Percentiles rank a stretch among this genome's conserved stretches.
Conservation (phyloP, 257 asterid genomes). For the Galeopsis tetrahit region DNA sequence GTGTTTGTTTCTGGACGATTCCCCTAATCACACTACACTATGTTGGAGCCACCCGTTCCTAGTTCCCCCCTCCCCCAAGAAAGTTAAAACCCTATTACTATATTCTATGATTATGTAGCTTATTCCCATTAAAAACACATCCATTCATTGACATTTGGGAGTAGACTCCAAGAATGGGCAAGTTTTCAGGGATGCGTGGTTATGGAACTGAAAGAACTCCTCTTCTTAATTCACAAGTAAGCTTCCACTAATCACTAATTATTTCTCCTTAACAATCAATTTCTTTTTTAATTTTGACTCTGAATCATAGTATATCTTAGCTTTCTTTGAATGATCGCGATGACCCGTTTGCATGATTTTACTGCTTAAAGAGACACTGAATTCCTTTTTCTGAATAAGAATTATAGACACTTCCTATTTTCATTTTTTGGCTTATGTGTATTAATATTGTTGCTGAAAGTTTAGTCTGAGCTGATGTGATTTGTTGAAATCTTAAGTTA, state of each 20-base stretch:
- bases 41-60: slow-evolving; percentile 22
- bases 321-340: not conserved
- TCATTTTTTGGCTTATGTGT: not conserved
- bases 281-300: not conserved
- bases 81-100: not conserved
- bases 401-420: not conserved
- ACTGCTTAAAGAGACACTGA: not conserved
- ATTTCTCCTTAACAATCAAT: not conserved
- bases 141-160: slow-evolving; percentile 16
- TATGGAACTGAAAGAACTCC: slow-evolving; percentile 53
- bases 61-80: not conserved
- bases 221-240: slow-evolving; percentile 55
- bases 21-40: not conserved
- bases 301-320: not conserved
- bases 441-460: not conserved
- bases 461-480: slow-evolving; percentile 20
- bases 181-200: slow-evolving; percentile 52
- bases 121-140: not conserved
- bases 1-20: not conserved
- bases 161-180: slow-evolving; percentile 21
- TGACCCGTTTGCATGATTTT: slow-evolving; percentile 18
- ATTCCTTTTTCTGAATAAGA: slow-evolving; percentile 9
- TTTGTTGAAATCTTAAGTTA: not conserved
- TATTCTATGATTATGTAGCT: not conserved
- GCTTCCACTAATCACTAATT: slow-evolving; percentile 16